Evolutionary conservation across 129 eudicot genomes (phyloP), one percentile per base, ranked within the genome.

Genomic region (Calendula officinalis): DNA sequence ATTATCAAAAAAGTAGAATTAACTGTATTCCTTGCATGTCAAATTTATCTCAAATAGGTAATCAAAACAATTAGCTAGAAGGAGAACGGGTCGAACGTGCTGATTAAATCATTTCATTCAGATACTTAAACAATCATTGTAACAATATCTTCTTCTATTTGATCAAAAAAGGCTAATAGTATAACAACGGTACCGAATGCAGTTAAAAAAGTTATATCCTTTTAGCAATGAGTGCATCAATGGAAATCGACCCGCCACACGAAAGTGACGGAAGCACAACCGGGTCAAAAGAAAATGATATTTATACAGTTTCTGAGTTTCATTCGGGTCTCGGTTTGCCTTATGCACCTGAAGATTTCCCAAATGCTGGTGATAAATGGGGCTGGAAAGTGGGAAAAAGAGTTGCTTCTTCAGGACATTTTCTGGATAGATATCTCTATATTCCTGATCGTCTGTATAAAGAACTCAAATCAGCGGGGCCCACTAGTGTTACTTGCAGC

Each of bases 311-410:
- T 49, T 67, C 76, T 10, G 73, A 64, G 22, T 4, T 34, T 6
- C 75, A 60, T 13, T 76, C 87, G 10, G 97, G 97, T 36, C 64
- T 62, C 17, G 97, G 95, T 49, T 77, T 80, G 58, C 95, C 97
- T 4, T 91, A 91, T 66, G 97, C 97, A 45, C 97, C 97, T 0
- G 77, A 70, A 38, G 77, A 87, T 81, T 91, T 83, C 75, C 97
- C 97, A 5, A 63, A 52, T 51, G 90, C 81, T 13, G 97, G 97
- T 64, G 95, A 91, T 60, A 82, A 39, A 6, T 91, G 97, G 97
- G 43, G 69, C n/a, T 91, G 94, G 97, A 91, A 77, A 55, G 95
- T 82, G 68, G 97, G 97, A 49, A 82, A 64, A 76, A 80, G 97
- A 75, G 49, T 75, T 34, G 56, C 74, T 7, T 4, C 13, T 56